phyloP scores from a whole-genome alignment of 2,329 filamentous ascomycete species.

The Pestalotiopsis sp. region DNA sequence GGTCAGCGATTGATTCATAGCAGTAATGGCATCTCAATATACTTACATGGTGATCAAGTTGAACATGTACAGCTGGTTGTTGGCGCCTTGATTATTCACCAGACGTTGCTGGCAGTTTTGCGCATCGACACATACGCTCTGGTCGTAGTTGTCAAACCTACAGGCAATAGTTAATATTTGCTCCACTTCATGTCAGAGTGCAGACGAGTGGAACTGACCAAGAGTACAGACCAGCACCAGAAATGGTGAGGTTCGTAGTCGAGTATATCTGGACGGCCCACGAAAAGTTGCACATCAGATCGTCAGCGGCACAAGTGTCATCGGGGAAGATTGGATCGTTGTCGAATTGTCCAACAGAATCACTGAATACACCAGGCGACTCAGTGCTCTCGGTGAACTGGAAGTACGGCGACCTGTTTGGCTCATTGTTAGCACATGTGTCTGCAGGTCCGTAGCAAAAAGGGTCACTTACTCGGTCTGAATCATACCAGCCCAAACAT shows the following conservation, averaged over 20 bases:
- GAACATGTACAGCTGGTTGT: not conserved
- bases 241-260: constrained; percentile 5
- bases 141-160: not conserved
- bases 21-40: no score
- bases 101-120: constrained; percentile 10
- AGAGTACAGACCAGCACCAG: constrained; percentile 6
- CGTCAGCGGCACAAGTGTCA: not conserved
- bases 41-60: not conserved
- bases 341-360: not conserved
- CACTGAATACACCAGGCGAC: not conserved
- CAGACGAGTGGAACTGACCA: not conserved
- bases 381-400: constrained; percentile 59
- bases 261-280: not conserved
- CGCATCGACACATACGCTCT: not conserved
- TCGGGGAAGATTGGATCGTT: constrained; percentile 8
- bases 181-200: no score
- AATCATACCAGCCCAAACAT: constrained; percentile 66
- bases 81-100: not conserved
- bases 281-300: not conserved
- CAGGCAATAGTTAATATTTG: no score
- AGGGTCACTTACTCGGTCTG: constrained; percentile 60
- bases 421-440: not conserved
- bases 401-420: constrained; percentile 49
- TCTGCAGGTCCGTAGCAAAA: not conserved
- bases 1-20: no score